A percentile compares a stretch with the other conserved stretches of the same genome.
Conservation (phyloP, 78 protist species). For the Dictyostelium purpureum region DNA sequence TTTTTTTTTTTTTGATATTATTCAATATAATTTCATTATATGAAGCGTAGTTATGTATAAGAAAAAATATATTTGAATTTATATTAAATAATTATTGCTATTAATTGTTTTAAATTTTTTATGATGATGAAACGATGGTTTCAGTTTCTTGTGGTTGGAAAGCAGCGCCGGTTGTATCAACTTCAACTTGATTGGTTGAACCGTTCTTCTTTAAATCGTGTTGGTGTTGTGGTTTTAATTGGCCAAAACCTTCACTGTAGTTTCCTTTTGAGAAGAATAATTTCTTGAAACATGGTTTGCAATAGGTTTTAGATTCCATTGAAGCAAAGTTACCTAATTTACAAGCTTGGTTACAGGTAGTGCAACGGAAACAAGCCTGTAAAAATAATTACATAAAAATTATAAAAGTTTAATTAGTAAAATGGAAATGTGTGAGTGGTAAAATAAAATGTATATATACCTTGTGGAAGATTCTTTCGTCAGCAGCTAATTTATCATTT, state of each 20-base stretch:
- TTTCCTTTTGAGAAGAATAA: conserved; percentile 70
- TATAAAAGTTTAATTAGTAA: too few relatives aligned
- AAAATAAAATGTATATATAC: too few relatives aligned
- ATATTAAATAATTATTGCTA: too few relatives aligned
- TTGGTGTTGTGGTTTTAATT: conserved; percentile 76
- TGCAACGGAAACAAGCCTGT: conserved; percentile 82
- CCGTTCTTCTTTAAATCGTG: conserved; percentile 8
- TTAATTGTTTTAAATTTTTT: not conserved
- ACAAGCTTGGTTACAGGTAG: conserved; percentile 51
- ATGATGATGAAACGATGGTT: not conserved
- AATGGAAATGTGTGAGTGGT: too few relatives aligned
- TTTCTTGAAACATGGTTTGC: conserved; percentile 77
- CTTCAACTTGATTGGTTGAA: not conserved
- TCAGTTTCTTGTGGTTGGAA: conserved; percentile 5
- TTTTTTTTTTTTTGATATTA: too few relatives aligned
- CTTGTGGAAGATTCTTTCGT: conserved; percentile 71
- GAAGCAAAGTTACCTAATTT: conserved; percentile 81
- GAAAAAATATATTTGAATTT: too few relatives aligned
- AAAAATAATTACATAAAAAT: too few relatives aligned
- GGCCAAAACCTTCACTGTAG: conserved; percentile 76
- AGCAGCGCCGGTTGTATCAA: not conserved
- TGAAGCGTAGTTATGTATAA: too few relatives aligned
- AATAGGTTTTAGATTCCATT: conserved; percentile 49
- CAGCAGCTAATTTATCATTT: conserved; percentile 63
- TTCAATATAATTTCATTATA: too few relatives aligned